Percentiles rank a stretch among this genome's conserved stretches.
These are phyloP conservation scores for Sarocladium kiliense DNA, from an alignment of 2,329 filamentous ascomycete genomes.

Conservation along the genomic window DNA sequence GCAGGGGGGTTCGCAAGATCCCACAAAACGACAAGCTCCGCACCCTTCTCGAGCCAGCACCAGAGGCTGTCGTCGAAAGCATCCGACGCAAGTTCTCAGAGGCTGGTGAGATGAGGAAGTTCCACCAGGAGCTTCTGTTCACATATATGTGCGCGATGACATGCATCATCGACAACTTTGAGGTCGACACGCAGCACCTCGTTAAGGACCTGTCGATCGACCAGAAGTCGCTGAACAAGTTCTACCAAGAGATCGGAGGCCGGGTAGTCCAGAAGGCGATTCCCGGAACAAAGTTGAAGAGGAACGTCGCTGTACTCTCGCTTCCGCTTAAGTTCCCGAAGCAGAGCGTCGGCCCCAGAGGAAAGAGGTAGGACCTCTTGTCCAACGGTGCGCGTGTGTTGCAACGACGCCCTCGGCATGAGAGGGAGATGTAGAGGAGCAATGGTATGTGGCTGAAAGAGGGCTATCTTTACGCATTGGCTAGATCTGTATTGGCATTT, in stretches of 20 bases:
- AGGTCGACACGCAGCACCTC: conserved; percentile 65
- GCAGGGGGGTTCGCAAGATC: conserved; percentile 44
- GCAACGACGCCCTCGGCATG: not conserved
- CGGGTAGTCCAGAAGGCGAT: conserved; percentile 50
- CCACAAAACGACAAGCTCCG: conserved; percentile 58
- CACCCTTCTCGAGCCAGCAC: conserved; percentile 50
- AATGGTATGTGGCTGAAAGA: no score
- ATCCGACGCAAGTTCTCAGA: conserved; percentile 67
- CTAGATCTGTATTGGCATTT: not conserved
- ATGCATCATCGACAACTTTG: conserved; percentile 67
- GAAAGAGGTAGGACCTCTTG: conserved; percentile 15
- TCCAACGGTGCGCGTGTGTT: not conserved
- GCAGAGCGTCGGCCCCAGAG: conserved; percentile 22
- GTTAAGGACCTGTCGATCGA: conserved; percentile 69
- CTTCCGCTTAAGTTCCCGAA: conserved; percentile 83
- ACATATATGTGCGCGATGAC: conserved; percentile 69
- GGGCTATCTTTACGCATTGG: not conserved
- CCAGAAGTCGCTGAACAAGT: conserved; percentile 63
- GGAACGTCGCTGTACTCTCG: conserved; percentile 44
- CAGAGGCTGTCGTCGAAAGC: conserved; percentile 58
- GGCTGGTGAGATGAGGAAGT: conserved; percentile 60
- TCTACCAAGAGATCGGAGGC: conserved; percentile 73
- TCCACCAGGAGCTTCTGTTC: conserved; percentile 65
- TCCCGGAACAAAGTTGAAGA: conserved; percentile 2
- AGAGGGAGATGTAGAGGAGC: not conserved